Conservation (phyloP, 108 stramenopile genomes). For the Licmophora abbreviata region DNA sequence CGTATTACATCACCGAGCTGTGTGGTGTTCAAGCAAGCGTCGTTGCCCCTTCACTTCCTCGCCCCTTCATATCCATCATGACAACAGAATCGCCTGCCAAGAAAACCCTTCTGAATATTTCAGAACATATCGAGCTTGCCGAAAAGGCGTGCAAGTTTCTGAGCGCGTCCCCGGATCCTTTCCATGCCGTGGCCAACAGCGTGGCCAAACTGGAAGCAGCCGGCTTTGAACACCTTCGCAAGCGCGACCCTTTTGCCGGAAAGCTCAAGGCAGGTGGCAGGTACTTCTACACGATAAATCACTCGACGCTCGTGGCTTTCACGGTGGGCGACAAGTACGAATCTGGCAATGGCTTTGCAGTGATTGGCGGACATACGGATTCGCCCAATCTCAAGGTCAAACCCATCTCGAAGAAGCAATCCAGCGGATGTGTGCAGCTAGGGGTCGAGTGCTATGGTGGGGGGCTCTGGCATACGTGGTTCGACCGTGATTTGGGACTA, state of each 20-base stretch:
- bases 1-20: no score
- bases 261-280: constrained; percentile 65
- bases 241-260: constrained; percentile 24
- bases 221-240: constrained; percentile 50
- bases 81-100: no score
- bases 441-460: constrained; percentile 83
- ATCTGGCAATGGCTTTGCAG: constrained; percentile 68
- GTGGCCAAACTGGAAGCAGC: constrained; percentile 36
- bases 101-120: constrained; percentile 14
- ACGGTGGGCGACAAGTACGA: constrained; percentile 68
- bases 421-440: constrained; percentile 44
- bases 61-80: no score
- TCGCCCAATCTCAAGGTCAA: constrained; percentile 88
- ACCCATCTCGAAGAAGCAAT: constrained; percentile 39
- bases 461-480: constrained; percentile 84
- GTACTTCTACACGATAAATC: constrained; percentile 91
- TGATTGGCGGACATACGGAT: constrained; percentile 84
- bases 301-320: constrained; percentile 91
- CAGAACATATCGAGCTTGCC: constrained; percentile 26
- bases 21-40: no score
- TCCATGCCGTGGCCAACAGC: constrained; percentile 59
- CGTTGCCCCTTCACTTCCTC: no score
- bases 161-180: constrained; percentile 64
- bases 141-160: constrained; percentile 64
- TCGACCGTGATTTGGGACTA: constrained; percentile 66